Conservation (phyloP, 768 basidiomycete species). For the Termitomyces sp. region DNA sequence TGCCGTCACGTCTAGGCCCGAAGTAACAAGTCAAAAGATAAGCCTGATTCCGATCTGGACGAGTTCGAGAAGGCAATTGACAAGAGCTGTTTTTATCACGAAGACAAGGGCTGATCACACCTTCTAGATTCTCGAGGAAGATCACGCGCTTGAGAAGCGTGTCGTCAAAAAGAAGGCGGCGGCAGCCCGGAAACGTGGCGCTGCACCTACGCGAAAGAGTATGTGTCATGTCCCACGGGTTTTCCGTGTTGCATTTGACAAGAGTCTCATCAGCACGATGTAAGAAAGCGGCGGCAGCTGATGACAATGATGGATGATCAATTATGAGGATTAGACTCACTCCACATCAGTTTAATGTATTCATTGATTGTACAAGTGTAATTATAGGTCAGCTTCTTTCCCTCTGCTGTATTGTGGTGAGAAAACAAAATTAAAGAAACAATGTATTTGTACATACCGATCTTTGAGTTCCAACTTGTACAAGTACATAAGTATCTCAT, state of each 20-base stretch:
- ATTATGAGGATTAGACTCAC: constrained; percentile 10
- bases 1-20: constrained; percentile 50
- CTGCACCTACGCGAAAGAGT: constrained; percentile 40
- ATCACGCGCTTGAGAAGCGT: constrained; percentile 84
- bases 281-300: constrained; percentile 7
- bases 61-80: constrained; percentile 82
- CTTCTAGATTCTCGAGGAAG: constrained; percentile 80
- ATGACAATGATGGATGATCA: constrained; percentile 16
- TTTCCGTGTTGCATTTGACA: neutral
- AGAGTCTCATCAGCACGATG: constrained; percentile 7
- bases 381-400: neutral
- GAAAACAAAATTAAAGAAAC: neutral
- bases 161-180: constrained; percentile 84
- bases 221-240: constrained; percentile 4
- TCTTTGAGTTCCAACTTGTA: neutral
- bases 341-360: neutral
- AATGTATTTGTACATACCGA: neutral
- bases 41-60: constrained; percentile 89
- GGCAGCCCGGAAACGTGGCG: constrained; percentile 58
- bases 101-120: neutral
- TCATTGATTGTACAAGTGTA: neutral
- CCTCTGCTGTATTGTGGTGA: neutral
- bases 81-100: neutral
- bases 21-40: constrained; percentile 87
- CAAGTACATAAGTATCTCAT: no score